Percentiles rank a stretch among this genome's conserved stretches.
Evolutionary conservation across 1,284 basidiomycete species (phyloP).

Genomic region (Psilocybe mexicana): DNA sequence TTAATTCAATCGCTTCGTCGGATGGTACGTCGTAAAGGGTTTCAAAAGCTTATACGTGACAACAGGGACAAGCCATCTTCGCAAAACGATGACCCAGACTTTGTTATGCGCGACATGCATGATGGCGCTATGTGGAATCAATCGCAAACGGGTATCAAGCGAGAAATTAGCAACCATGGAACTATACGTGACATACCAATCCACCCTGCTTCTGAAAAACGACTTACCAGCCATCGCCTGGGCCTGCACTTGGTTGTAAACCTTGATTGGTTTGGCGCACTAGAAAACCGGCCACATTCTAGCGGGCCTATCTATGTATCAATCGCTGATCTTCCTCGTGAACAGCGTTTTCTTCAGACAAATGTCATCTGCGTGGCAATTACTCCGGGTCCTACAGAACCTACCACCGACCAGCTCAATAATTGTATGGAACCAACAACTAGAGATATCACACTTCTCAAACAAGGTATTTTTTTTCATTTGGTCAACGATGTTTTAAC

Average conservation of each 20-base stretch:
- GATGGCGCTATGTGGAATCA: neutral
- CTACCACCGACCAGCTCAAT: conserved; percentile 10
- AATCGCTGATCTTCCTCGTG: conserved; percentile 26
- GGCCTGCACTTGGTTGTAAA: conserved; percentile 30
- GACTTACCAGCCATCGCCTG: conserved; percentile 16
- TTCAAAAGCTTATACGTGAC: neutral
- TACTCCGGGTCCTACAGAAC: conserved; percentile 14
- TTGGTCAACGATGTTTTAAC: too few species aligned
- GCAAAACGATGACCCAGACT: neutral
- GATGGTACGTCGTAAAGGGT: neutral
- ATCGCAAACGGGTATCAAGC: neutral
- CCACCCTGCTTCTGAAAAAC: conserved; percentile 5
- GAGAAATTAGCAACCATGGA: neutral
- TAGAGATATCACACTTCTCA: conserved; percentile 6
- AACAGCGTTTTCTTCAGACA: conserved; percentile 23
- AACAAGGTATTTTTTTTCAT: conserved; percentile 5
- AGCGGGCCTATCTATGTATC: conserved; percentile 26
- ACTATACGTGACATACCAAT: neutral
- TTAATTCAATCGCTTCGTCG: neutral
- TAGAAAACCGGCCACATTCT: conserved; percentile 29
- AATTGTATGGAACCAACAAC: conserved; percentile 8
- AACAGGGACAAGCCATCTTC: neutral
- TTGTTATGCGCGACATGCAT: neutral
- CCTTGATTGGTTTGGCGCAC: conserved; percentile 27
- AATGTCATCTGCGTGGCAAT: conserved; percentile 23